Evolutionary conservation across 805 yeast species (phyloP), one percentile per base, ranked within the genome.

Genomic region (Barnettozyma siamensis): DNA sequence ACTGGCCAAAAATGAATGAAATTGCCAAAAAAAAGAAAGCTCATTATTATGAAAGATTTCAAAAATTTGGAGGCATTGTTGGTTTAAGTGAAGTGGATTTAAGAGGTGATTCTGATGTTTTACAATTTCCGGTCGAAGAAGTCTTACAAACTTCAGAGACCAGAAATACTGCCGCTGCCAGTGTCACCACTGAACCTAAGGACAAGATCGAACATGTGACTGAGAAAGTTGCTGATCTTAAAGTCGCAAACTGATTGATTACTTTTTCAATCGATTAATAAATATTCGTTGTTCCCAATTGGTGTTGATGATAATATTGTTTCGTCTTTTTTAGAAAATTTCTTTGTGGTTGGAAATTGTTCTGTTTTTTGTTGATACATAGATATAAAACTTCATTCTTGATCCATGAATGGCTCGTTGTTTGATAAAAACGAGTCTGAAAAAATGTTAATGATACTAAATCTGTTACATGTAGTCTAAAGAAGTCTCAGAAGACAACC

Each of bases 11-110:
- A 33, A 63, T 91, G 70, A 67, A 69, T 38, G 70, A 75, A 50
- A 73, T 85, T 51, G 76, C 94, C 1, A 66, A 66, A 20, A 65
- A 62, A 26, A 83, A 78, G 54, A 78, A 79, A 54, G 59, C 59
- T n/a, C 75, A 70, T 41, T 89, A 87, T 62, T 65, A 81, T 64
- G 66, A 73, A 41, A 73, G 91, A 53, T 93, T 81, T 56, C 70
- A 76, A 37, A 71, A 72, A 53, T 80, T 87, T 48, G 97, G 97
- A 24, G 59, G 64, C 23, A 63, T 65, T 19, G 72, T 86, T 28
- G 99, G 98, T 3, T 72, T 88, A 46, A 80, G 91, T 56, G 99
- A 91, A 59, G 67, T 67, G 40, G 96, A 85, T 56, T 69, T 91
- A 46, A 76, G 97, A 61, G 76, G 72, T 19, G 42, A 48, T 3